Evolutionary conservation across 176 grass and related monocot genomes (phyloP).

Genomic region (Dendrocalamus sinicus): DNA sequence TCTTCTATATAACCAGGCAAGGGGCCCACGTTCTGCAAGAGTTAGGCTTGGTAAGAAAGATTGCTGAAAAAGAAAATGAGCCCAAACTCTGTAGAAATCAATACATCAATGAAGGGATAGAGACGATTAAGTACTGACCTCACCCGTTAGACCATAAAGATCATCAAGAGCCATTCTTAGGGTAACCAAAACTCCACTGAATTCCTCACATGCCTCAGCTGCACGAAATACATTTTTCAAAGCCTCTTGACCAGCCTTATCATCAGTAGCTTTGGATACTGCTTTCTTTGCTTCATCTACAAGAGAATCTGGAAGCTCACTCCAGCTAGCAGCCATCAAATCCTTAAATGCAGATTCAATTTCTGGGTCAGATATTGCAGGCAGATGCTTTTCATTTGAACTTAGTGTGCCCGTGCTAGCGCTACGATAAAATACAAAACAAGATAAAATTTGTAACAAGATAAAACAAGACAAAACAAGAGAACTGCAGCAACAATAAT

Average conservation of each 20-base stretch:
- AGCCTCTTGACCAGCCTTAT: constrained; percentile 66
- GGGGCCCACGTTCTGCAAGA: constrained; percentile 71
- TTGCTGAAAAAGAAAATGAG: constrained; percentile 7
- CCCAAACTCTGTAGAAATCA: background rate
- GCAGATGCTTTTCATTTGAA: no score
- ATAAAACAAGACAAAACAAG: no score
- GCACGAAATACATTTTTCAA: constrained; percentile 76
- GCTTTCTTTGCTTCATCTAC: constrained; percentile 73
- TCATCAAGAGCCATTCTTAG: constrained; percentile 97
- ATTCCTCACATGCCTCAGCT: constrained; percentile 86
- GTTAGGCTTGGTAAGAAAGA: constrained; percentile 47
- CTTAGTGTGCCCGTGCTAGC: no score
- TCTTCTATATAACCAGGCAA: constrained; percentile 85
- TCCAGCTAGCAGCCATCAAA: constrained; percentile 87
- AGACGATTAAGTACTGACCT: constrained; percentile 57
- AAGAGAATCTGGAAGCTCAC: constrained; percentile 73
- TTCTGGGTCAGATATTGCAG: no score
- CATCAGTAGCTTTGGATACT: constrained; percentile 70
- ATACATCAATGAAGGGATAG: background rate
- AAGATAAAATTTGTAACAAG: no score
- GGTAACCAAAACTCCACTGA: constrained; percentile 68
- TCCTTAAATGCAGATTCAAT: constrained; percentile 94
- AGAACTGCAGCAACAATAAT: constrained; percentile 17
- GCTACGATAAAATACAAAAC: no score
- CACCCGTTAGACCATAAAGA: no score